Evolutionary conservation across 441 rosid genomes (phyloP), one percentile per base, ranked within the genome.

Genomic region (Populus hybrid): DNA sequence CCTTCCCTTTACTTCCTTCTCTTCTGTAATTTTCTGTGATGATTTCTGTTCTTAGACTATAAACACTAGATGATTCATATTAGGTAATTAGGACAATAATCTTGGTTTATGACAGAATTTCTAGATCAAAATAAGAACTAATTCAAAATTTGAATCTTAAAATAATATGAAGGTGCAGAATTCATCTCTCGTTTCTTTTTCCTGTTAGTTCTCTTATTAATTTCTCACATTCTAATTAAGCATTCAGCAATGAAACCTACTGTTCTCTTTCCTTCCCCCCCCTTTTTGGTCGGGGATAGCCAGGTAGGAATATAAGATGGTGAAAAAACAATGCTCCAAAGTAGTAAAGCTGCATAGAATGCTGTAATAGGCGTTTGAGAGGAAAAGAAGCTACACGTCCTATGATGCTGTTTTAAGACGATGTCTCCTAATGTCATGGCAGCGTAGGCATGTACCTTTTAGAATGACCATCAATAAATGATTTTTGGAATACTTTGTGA

Each of bases 401-500:
- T 28, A 9, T 72, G 8, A 42, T 71, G 20, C 5, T 38, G 32
- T 71, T 70, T 40, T 61, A n/a, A 69, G 23, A 10, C 10, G 14
- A 11, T 64, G 64, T 69, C 69, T 69, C 35, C 67, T 66, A 10
- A 77, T 28, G 2, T 63, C 50, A 65, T 42, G 75, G 70, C 65
- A 71, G 28, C 32, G 21, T n/a, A 63, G 35, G 80, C 73, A 69
- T 35, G 57, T 0, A 40, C 16, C 57, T 46, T 71, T 59, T 21
- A 57, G 59, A 69, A 76, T 34, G 24, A 35, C 24, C 59, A 59
- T 6, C 11, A 21, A 75, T 46, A 75, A 75, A 46, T 36, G 69
- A 77, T 61, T 14, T 40, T 12, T n/a, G 67, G 50, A 77, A 64
- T 53, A 74, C 28, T 78, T 40, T 50, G 10, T 53, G 72, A 59